These are phyloP conservation scores for Basipetospora chlamydospora DNA, from an alignment of 2,329 filamentous ascomycete species.

Conservation along the genomic window DNA sequence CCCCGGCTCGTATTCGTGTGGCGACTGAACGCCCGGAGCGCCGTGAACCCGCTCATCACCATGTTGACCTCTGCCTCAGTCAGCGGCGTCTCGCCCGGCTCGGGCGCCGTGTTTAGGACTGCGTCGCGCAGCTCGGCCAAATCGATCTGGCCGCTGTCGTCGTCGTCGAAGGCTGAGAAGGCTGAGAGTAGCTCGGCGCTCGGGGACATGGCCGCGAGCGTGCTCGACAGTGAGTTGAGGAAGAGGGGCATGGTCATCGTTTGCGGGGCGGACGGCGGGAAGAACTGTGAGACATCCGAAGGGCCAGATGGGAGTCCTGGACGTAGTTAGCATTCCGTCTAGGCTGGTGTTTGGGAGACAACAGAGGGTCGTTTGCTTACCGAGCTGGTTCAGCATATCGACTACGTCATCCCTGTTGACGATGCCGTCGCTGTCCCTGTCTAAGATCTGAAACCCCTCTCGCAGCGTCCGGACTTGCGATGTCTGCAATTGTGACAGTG, in stretches of 20 bases:
- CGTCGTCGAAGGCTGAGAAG: slow-evolving; percentile 89
- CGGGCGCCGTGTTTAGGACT: slow-evolving; percentile 66
- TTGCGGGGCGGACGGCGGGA: slow-evolving; percentile 55
- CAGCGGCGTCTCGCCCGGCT: slow-evolving; percentile 50
- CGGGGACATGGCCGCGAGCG: slow-evolving; percentile 61
- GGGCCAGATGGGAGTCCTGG: slow-evolving; percentile 59
- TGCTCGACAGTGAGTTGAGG: slow-evolving; percentile 64
- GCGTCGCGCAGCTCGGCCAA: slow-evolving; percentile 69
- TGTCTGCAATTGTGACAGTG: slow-evolving; percentile 61
- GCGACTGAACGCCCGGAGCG: slow-evolving; percentile 68
- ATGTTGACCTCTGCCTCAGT: slow-evolving; percentile 67
- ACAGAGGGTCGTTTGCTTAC: slow-evolving; percentile 23
- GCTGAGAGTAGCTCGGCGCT: slow-evolving; percentile 72
- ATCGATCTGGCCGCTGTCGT: slow-evolving; percentile 88
- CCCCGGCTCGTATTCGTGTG: slow-evolving; percentile 27
- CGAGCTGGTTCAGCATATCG: slow-evolving; percentile 77
- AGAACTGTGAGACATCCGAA: slow-evolving; percentile 65
- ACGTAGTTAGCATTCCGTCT: not conserved
- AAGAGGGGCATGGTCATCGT: slow-evolving; percentile 76
- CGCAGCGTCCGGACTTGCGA: slow-evolving; percentile 75
- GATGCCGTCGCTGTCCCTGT: slow-evolving; percentile 72
- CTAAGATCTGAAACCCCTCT: slow-evolving; percentile 86
- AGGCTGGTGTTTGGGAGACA: not conserved
- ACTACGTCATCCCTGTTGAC: slow-evolving; percentile 73
- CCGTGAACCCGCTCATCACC: slow-evolving; percentile 76